Conservation (phyloP, 179 eudicot genomes). For the Heliamphora pulchella region DNA sequence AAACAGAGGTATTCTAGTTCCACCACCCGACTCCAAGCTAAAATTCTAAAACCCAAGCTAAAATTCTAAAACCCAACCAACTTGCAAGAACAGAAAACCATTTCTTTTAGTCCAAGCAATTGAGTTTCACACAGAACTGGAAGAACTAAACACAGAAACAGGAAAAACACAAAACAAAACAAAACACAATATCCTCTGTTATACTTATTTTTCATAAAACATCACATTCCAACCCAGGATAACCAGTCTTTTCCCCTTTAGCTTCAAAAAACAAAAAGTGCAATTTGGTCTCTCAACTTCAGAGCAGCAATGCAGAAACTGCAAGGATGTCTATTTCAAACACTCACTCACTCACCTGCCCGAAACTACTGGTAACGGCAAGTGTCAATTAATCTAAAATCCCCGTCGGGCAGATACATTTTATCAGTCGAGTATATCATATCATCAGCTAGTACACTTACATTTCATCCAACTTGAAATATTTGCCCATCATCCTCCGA, state of each 20-base stretch:
- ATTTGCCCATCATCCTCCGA: constrained; percentile 16
- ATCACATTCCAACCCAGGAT: background rate
- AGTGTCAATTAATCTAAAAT: background rate
- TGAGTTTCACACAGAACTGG: background rate
- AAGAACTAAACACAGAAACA: background rate
- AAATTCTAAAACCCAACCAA: background rate
- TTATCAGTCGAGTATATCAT: constrained; percentile 7
- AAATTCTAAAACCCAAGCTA: too few species aligned
- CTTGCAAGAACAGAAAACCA: background rate
- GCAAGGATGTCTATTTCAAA: constrained; percentile 10
- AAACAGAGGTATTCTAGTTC: too few species aligned
- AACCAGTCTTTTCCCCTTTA: background rate
- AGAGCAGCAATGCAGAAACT: background rate
- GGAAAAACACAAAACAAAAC: background rate
- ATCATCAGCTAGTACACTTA: background rate
- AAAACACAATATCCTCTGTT: too few species aligned
- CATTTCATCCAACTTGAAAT: constrained; percentile 1
- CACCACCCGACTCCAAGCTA: too few species aligned
- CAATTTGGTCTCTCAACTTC: background rate
- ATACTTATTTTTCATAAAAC: background rate
- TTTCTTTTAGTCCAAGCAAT: background rate
- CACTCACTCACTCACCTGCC: background rate
- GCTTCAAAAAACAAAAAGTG: background rate
- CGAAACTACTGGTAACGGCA: constrained; percentile 9
- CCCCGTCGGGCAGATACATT: background rate